A percentile compares a stretch with the other conserved stretches of the same genome.
Evolutionary conservation across 2,329 filamentous ascomycete species (phyloP).

Genomic region (Fusarium sp.): DNA sequence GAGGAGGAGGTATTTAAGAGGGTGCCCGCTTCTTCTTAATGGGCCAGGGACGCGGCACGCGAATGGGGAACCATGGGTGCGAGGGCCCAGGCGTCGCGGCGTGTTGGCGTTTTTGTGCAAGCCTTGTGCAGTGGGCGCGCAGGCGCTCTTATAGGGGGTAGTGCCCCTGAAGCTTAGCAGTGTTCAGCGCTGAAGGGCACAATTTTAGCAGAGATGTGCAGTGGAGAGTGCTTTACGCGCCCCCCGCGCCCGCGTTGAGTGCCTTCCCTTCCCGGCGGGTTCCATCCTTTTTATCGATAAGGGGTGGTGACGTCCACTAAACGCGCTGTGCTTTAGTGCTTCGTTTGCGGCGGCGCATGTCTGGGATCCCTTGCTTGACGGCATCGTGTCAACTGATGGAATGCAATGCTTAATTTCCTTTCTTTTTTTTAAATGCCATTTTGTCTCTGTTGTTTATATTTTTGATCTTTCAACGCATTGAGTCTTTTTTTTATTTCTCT

Average conservation of each 20-base stretch:
- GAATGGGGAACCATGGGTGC: background rate
- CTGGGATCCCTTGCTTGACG: constrained; percentile 34
- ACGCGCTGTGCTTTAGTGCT: constrained; percentile 31
- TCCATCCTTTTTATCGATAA: constrained; percentile 36
- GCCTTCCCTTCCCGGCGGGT: constrained; percentile 8
- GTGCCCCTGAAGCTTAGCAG: constrained; percentile 16
- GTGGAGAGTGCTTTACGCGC: constrained; percentile 38
- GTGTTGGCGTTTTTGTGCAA: constrained; percentile 39
- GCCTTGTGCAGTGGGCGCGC: constrained; percentile 9
- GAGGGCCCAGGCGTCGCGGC: constrained; percentile 18
- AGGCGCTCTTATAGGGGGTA: constrained; percentile 7
- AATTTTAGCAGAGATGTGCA: constrained; percentile 20
- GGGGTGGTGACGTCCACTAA: constrained; percentile 28
- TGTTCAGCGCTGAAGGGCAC: background rate
- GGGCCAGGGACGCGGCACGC: constrained; percentile 34
- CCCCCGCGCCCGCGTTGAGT: constrained; percentile 32
- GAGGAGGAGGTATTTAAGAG: constrained; percentile 45
- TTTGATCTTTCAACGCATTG: background rate
- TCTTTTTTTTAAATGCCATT: background rate
- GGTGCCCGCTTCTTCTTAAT: constrained; percentile 23
- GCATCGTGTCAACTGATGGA: constrained; percentile 12
- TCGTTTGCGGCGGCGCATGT: constrained; percentile 31
- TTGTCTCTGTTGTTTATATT: background rate
- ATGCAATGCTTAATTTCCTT: background rate
- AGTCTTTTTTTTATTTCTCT: background rate